phyloP scores from a whole-genome alignment of 2,329 filamentous ascomycete genomes.

The Calcarisporium arbuscula region DNA sequence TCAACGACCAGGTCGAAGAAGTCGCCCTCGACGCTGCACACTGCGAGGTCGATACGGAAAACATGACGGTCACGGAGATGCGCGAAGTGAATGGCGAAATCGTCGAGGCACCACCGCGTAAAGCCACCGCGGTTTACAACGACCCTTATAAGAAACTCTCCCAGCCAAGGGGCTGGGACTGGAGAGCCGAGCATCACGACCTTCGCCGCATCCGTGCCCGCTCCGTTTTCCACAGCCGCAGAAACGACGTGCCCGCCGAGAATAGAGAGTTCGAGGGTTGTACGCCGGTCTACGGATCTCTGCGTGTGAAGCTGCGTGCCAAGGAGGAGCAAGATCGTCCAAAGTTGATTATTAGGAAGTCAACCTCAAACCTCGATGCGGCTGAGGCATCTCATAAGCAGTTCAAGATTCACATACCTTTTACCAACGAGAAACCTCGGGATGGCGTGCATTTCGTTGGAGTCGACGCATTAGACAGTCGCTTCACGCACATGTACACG shows the following conservation, averaged over 20 bases:
- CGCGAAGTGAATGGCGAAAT: conserved; percentile 28
- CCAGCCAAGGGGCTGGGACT: conserved; percentile 53
- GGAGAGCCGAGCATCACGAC: conserved; percentile 69
- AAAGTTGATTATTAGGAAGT: conserved; percentile 38
- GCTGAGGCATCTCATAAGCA: conserved; percentile 37
- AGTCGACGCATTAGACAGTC: conserved; percentile 67
- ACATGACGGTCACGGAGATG: conserved; percentile 44
- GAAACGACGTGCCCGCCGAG: conserved; percentile 47
- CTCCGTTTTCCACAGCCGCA: conserved; percentile 44
- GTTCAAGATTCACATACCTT: conserved; percentile 61
- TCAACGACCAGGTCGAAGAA: conserved; percentile 51
- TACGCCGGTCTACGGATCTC: conserved; percentile 48
- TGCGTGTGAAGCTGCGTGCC: conserved; percentile 38
- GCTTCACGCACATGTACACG: conserved; percentile 90
- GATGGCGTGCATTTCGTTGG: conserved; percentile 93
- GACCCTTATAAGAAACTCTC: conserved; percentile 64
- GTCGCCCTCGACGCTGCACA: conserved; percentile 58
- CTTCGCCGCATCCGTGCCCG: conserved; percentile 62
- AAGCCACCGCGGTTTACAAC: conserved; percentile 37
- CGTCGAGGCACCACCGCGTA: conserved; percentile 29
- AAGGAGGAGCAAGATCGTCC: conserved; percentile 33
- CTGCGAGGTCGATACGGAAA: conserved; percentile 48
- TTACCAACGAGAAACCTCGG: conserved; percentile 65
- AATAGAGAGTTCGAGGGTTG: conserved; percentile 50
- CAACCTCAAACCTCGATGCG: conserved; percentile 24